These are phyloP conservation scores for Mycena latifolia DNA, from an alignment of 768 basidiomycete genomes.

Conservation along the genomic window DNA sequence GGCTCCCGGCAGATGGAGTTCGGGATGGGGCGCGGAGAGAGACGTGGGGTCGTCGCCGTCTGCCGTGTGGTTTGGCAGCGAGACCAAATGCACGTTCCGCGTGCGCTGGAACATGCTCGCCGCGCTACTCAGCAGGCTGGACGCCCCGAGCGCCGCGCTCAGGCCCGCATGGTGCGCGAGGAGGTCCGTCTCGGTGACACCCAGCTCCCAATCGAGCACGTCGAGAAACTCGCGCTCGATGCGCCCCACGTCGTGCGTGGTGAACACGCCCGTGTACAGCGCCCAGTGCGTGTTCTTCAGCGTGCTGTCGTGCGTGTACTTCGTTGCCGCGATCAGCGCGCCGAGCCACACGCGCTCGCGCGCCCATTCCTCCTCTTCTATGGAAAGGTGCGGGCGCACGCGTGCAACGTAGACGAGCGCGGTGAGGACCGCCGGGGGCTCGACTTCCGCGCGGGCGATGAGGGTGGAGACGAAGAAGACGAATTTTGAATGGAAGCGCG, in stretches of 20 bases:
- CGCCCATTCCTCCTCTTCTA: conserved; percentile 18
- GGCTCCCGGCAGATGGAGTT: too few species aligned
- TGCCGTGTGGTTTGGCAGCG: too few species aligned
- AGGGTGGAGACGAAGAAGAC: conserved; percentile 11
- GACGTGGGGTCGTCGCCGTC: too few species aligned
- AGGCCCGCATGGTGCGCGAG: conserved; percentile 18
- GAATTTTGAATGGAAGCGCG: neutral
- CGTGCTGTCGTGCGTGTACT: conserved; percentile 20
- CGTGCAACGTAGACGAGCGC: conserved; percentile 22
- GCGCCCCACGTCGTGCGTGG: conserved; percentile 17
- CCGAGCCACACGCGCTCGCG: conserved; percentile 27
- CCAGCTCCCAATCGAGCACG: conserved; percentile 27
- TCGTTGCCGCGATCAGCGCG: conserved; percentile 14
- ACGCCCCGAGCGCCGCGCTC: too few species aligned
- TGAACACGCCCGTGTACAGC: conserved; percentile 7
- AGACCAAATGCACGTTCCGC: too few species aligned
- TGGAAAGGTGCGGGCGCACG: conserved; percentile 14
- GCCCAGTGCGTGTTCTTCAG: conserved; percentile 24
- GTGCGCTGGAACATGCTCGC: too few species aligned
- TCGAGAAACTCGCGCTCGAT: conserved; percentile 29
- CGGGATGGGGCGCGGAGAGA: too few species aligned
- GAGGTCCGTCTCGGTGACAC: conserved; percentile 9
- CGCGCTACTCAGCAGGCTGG: too few species aligned
- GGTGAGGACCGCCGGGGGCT: conserved; percentile 8
- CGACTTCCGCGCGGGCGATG: conserved; percentile 21